Conservation (phyloP, 2,329 filamentous ascomycete genomes). For the Xylariaceae sp. region DNA sequence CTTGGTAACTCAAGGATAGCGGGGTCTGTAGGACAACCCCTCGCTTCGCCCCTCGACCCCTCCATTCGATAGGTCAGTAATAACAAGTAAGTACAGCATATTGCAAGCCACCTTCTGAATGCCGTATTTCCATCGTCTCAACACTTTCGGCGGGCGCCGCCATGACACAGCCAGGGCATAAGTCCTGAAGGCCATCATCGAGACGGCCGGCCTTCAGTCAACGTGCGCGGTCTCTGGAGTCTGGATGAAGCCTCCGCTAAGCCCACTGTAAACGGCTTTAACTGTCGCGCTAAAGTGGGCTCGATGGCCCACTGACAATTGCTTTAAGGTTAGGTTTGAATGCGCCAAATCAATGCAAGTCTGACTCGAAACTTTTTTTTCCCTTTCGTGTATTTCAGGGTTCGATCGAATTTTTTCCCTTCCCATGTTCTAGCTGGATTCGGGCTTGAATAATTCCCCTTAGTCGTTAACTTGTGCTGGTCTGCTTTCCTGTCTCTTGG, state of each 20-base stretch:
- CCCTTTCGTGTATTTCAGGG: constrained; percentile 6
- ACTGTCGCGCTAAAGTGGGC: not conserved
- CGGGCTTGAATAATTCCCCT: too few species aligned
- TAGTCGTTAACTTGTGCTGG: too few species aligned
- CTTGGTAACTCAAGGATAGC: constrained; percentile 8
- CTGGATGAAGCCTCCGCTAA: not conserved
- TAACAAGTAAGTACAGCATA: too few species aligned
- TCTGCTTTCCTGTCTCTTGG: not conserved
- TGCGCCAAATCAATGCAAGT: constrained; percentile 4
- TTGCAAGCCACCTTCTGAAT: too few species aligned
- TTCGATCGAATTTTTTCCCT: constrained; percentile 6
- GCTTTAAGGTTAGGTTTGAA: not conserved
- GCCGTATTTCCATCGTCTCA: too few species aligned
- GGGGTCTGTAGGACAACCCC: constrained; percentile 5
- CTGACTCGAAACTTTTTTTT: constrained; percentile 15
- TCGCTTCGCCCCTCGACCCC: constrained; percentile 4
- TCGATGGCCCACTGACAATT: constrained; percentile 4
- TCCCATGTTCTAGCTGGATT: too few species aligned
- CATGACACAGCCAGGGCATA: too few species aligned
- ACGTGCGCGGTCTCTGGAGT: not conserved
- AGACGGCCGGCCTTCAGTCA: constrained; percentile 1
- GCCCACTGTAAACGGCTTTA: constrained; percentile 1
- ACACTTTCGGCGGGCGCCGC: too few species aligned
- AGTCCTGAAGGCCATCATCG: too few species aligned
- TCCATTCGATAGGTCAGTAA: constrained; percentile 3